phyloP scores from a whole-genome alignment of 2,329 filamentous ascomycete genomes.

The Ilyonectria sp. region DNA sequence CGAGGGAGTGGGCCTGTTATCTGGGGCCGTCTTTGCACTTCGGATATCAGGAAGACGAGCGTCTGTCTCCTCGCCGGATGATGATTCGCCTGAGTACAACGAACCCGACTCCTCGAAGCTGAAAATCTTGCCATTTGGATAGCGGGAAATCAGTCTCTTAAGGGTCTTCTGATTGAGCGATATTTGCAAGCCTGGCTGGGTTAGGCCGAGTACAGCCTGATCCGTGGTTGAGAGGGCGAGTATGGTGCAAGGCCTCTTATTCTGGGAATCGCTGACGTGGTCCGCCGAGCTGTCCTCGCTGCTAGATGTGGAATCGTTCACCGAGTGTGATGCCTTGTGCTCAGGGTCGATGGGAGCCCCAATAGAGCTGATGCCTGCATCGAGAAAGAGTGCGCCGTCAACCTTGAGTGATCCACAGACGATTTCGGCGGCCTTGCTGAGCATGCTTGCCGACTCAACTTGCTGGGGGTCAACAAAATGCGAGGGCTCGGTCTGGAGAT shows the following conservation, averaged over 20 bases:
- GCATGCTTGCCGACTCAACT: constrained; percentile 2
- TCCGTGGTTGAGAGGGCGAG: constrained; percentile 10
- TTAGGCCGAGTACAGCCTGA: background rate
- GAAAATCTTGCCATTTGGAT: constrained; percentile 13
- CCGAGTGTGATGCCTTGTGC: background rate
- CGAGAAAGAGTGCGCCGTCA: constrained; percentile 1
- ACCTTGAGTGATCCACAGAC: constrained; percentile 3
- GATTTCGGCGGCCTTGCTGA: constrained; percentile 11
- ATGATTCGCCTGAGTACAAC: constrained; percentile 10
- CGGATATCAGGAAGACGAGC: background rate
- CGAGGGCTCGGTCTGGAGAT: background rate
- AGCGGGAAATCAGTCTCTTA: background rate
- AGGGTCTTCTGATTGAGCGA: constrained; percentile 11
- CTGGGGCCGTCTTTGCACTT: background rate
- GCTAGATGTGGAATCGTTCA: constrained; percentile 1
- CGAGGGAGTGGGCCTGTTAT: background rate
- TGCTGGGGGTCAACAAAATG: constrained; percentile 4
- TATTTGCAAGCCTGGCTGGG: background rate
- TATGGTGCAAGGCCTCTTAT: constrained; percentile 4
- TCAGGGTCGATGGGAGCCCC: background rate
- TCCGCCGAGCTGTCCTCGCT: constrained; percentile 12
- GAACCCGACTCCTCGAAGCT: constrained; percentile 5
- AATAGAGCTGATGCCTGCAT: background rate
- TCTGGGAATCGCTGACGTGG: background rate
- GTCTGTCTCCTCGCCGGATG: constrained; percentile 7